Evolutionary conservation across 73 alveolate genomes (phyloP).

Genomic region (Tetrahymena elliotti): DNA sequence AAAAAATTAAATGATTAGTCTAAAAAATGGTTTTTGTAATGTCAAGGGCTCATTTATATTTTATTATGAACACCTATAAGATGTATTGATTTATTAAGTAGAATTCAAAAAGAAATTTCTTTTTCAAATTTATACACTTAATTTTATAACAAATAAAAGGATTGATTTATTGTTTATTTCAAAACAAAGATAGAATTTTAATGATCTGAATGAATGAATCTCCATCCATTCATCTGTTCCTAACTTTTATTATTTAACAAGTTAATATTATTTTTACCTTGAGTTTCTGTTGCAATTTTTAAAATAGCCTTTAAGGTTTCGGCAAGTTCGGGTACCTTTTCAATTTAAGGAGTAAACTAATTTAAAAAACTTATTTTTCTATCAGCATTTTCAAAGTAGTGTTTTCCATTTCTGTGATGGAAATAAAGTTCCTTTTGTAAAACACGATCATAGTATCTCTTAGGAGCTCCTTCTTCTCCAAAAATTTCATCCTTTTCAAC

Average conservation of each 20-base stretch:
- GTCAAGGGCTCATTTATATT: too few relatives aligned
- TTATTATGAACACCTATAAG: background rate
- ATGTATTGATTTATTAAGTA: background rate
- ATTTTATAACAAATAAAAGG: background rate
- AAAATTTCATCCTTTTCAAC: background rate
- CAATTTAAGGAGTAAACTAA: background rate
- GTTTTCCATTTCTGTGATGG: background rate
- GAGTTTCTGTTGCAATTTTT: background rate
- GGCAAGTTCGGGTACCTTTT: background rate
- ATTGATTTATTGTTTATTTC: background rate
- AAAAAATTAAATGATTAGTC: background rate
- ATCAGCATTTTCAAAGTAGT: background rate
- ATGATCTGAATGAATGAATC: too few relatives aligned
- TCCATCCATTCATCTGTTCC: too few relatives aligned
- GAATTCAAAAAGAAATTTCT: background rate
- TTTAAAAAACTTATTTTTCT: background rate
- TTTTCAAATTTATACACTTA: background rate
- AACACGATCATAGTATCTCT: background rate
- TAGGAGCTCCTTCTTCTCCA: background rate
- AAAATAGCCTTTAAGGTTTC: background rate
- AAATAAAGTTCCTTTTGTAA: background rate
- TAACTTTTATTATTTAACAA: too few relatives aligned
- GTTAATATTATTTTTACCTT: too few relatives aligned
- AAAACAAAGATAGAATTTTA: too few relatives aligned
- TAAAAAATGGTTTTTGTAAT: background rate